Percentiles rank a stretch among this genome's conserved stretches.
phyloP scores from a whole-genome alignment of 257 asterid species.

The Hygrophila difformis region DNA sequence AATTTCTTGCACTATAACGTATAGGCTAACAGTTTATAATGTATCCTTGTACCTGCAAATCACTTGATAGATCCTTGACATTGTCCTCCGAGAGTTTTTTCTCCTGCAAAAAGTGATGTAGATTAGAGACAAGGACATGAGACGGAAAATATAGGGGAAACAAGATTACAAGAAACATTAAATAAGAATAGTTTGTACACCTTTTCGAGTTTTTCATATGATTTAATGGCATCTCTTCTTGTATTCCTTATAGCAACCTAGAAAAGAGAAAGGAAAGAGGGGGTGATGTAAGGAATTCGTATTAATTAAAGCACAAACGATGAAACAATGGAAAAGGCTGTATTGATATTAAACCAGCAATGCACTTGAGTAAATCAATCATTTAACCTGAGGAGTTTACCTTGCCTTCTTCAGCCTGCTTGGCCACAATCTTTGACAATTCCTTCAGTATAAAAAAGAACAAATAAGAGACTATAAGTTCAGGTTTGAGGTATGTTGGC shows the following conservation, averaged over 20 bases:
- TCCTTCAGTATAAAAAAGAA: slow-evolving; percentile 46
- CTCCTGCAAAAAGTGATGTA: slow-evolving; percentile 42
- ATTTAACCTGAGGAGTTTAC: slow-evolving; percentile 39
- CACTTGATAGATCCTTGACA: slow-evolving; percentile 78
- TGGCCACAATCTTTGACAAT: slow-evolving; percentile 74
- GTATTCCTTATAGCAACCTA: slow-evolving; percentile 94
- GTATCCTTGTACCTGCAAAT: slow-evolving; percentile 67
- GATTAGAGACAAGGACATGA: slow-evolving; percentile 2
- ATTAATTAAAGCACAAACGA: too few species aligned
- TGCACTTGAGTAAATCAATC: too few species aligned
- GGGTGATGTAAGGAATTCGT: too few species aligned
- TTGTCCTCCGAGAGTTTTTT: slow-evolving; percentile 96
- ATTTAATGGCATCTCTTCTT: slow-evolving; percentile 93
- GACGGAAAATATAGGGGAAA: neutral
- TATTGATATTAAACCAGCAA: too few species aligned
- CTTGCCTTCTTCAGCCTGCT: slow-evolving; percentile 97
- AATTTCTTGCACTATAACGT: too few species aligned
- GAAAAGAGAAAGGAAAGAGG: slow-evolving; percentile 11
- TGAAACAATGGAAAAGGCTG: slow-evolving; percentile 10
- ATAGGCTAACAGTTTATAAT: slow-evolving; percentile 7
- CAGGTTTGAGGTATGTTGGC: too few species aligned
- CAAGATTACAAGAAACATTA: neutral
- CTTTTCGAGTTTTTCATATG: slow-evolving; percentile 92
- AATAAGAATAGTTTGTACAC: slow-evolving; percentile 22
- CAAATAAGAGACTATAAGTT: too few species aligned